Percentiles rank a stretch among this genome's conserved stretches.
These are phyloP conservation scores for Ceratocystis colombiana DNA, from an alignment of 2,329 filamentous ascomycete species.

Conservation along the genomic window DNA sequence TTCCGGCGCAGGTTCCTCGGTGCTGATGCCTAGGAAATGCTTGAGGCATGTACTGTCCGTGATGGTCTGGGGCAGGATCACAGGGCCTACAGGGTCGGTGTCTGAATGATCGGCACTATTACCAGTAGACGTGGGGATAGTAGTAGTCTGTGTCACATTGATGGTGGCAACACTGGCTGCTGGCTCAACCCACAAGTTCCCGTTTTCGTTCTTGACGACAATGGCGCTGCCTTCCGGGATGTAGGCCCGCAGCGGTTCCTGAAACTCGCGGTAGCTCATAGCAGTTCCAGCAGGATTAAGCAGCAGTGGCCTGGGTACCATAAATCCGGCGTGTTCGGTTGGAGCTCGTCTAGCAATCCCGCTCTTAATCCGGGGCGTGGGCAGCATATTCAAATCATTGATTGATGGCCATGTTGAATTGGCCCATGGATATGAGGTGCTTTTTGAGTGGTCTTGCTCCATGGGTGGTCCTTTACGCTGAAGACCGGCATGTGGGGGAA, in stretches of 20 bases:
- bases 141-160: background rate
- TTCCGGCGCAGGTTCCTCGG: background rate
- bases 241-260: background rate
- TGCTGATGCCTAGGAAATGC: background rate
- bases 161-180: background rate
- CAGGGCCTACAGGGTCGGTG: background rate
- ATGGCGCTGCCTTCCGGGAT: constrained; percentile 10
- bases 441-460: background rate
- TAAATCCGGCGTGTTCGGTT: background rate
- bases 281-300: background rate
- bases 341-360: background rate
- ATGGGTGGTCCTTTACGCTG: background rate
- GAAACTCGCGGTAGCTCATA: constrained; percentile 10
- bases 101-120: background rate
- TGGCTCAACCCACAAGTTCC: constrained; percentile 4
- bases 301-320: background rate
- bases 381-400: background rate
- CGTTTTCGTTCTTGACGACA: constrained; percentile 10
- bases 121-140: background rate
- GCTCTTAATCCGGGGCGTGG: background rate
- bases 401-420: background rate
- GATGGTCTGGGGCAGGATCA: background rate
- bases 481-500: background rate
- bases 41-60: constrained; percentile 4
- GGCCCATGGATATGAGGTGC: background rate